Conservation (phyloP, 75 land plant species). For the Pinus taeda region DNA sequence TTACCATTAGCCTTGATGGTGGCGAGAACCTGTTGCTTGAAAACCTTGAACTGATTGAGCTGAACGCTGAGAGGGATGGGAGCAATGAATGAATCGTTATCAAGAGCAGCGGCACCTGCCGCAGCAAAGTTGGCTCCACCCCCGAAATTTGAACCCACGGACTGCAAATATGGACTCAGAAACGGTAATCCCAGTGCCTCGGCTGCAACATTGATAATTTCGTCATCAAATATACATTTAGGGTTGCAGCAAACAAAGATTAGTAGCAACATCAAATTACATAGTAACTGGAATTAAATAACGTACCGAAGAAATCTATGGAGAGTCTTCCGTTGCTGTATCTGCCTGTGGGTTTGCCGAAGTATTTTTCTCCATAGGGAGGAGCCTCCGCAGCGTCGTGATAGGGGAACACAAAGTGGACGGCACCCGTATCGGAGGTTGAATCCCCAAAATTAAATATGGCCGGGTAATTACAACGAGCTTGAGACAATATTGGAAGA, state of each 20-base stretch:
- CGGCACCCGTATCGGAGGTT: slow-evolving; percentile 24
- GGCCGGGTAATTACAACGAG: slow-evolving; percentile 6
- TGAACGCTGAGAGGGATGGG: slow-evolving; percentile 22
- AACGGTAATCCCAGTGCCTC: slow-evolving; percentile 29
- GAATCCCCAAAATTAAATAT: slow-evolving; percentile 33
- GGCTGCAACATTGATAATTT: too few relatives aligned
- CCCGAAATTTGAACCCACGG: slow-evolving; percentile 51
- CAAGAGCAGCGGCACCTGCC: slow-evolving; percentile 48
- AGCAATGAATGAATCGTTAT: slow-evolving; percentile 13
- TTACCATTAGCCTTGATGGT: neutral
- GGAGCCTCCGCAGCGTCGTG: too few relatives aligned
- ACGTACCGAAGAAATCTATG: too few relatives aligned
- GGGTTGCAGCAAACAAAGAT: too few relatives aligned
- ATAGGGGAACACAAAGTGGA: neutral
- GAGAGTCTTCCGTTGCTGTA: too few relatives aligned
- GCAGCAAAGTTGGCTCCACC: slow-evolving; percentile 79
- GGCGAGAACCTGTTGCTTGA: slow-evolving; percentile 19
- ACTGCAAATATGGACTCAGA: slow-evolving; percentile 46
- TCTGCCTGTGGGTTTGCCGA: too few relatives aligned
- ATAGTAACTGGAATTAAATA: too few relatives aligned
- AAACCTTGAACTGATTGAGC: slow-evolving; percentile 21
- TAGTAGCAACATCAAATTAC: too few relatives aligned
- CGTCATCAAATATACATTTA: too few relatives aligned
- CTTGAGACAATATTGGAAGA: neutral
- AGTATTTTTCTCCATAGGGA: too few relatives aligned